Conservation (phyloP, 2,329 filamentous ascomycete species). For the Epichloe coenophiala region DNA sequence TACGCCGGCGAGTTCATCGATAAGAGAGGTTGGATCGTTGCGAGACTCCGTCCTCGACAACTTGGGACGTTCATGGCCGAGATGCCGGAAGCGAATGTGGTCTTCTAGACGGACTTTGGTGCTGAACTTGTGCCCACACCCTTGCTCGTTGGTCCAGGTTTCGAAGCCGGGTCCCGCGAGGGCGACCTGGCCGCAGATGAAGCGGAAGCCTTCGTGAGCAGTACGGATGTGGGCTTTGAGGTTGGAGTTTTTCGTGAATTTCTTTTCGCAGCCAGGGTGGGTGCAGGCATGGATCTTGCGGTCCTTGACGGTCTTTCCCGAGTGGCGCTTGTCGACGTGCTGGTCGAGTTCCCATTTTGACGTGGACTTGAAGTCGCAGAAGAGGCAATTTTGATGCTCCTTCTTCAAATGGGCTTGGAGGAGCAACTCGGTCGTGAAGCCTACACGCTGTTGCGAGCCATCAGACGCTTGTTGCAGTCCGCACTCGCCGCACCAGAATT, state of each 20-base stretch:
- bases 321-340: constrained; percentile 69
- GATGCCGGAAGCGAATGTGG: constrained; percentile 71
- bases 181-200: constrained; percentile 62
- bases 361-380: constrained; percentile 57
- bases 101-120: constrained; percentile 71
- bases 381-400: constrained; percentile 61
- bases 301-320: constrained; percentile 45
- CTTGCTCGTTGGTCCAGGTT: constrained; percentile 50
- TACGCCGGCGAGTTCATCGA: constrained; percentile 31
- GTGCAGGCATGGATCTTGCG: constrained; percentile 55
- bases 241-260: constrained; percentile 75
- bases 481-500: constrained; percentile 71
- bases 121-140: constrained; percentile 63
- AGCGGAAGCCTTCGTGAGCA: constrained; percentile 63
- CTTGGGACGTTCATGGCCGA: constrained; percentile 38
- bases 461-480: constrained; percentile 24
- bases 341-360: constrained; percentile 55
- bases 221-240: constrained; percentile 65
- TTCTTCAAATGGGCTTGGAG: constrained; percentile 61
- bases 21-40: constrained; percentile 14
- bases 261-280: constrained; percentile 54
- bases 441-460: constrained; percentile 28
- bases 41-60: constrained; percentile 11
- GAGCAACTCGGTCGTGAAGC: constrained; percentile 59
- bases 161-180: constrained; percentile 42